Percentiles rank a stretch among this genome's conserved stretches.
phyloP scores from a whole-genome alignment of 208 protist genomes.

The Leptomonas pyrrhocoris region DNA sequence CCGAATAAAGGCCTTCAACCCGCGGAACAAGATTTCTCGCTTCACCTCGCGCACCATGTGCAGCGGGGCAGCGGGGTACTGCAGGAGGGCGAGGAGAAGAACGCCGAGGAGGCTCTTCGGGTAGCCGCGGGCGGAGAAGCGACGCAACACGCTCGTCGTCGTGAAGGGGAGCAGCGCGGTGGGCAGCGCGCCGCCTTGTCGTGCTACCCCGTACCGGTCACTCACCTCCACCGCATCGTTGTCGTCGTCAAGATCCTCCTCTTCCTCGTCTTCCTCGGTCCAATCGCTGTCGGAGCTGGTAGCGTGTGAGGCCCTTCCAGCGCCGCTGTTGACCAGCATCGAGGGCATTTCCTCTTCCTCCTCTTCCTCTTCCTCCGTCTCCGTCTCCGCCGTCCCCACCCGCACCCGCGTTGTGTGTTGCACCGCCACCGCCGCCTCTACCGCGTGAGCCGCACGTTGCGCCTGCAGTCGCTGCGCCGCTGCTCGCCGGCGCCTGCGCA shows the following conservation, averaged over 20 bases:
- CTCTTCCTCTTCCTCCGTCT: background rate
- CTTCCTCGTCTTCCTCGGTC: constrained; percentile 1
- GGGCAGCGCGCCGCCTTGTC: background rate
- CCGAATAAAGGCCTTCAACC: constrained; percentile 43
- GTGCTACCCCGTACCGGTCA: background rate
- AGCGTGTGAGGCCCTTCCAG: background rate
- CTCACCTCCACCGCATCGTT: background rate
- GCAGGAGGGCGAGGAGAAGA: constrained; percentile 43
- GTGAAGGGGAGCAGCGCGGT: constrained; percentile 18
- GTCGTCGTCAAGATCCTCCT: background rate
- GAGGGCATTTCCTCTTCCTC: too few relatives aligned
- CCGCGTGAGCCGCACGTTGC: constrained; percentile 1
- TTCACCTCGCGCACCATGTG: constrained; percentile 48
- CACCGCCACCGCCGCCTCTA: background rate
- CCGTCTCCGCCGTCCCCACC: background rate
- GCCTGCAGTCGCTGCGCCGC: constrained; percentile 11
- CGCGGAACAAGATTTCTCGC: constrained; percentile 49
- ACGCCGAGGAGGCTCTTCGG: constrained; percentile 48
- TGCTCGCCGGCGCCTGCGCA: constrained; percentile 22
- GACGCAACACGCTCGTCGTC: constrained; percentile 38
- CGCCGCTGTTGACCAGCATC: too few relatives aligned
- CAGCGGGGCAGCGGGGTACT: constrained; percentile 39
- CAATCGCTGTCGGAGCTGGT: constrained; percentile 8
- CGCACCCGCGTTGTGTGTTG: background rate
- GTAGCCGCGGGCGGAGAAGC: constrained; percentile 45